Base-by-base conservation (phyloP, 2,329 filamentous ascomycete species). In the Furcasterigmium furcatum region DNA sequence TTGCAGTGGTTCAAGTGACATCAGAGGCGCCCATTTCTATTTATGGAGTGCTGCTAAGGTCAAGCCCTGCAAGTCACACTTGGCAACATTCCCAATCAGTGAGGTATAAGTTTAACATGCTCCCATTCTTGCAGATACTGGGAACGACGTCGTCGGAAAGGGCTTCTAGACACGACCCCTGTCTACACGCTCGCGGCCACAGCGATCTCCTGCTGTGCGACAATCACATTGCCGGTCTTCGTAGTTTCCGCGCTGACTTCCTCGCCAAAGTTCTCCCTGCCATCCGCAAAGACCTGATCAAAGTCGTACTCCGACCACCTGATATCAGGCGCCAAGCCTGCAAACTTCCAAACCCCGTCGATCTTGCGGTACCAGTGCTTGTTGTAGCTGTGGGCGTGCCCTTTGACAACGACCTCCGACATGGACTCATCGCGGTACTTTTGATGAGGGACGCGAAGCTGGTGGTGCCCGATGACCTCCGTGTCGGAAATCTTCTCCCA, bases 371-470 rank as follows among this genome's bases (percentile, higher is more conserved):
- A 83, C 64, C 72, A 79, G 61, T 80, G 76, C 47, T 71, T 73
- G 58, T 79, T 79, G 54, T 72, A 73, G 46, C 72, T 73, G 65
- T 84, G 79, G 14, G 73, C 76, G 56, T 84, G 80, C 48, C 80
- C 80, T 65, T 82, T 82, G 58, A 79, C 68, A 45, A 68, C 68
- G 30, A 83, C 76, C 20, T 66, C 60, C 41, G 62, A 54, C 46
- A 74, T 56, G 27, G 62, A 69, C n/a, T 59, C 65, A 53, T 79
- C 76, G 3, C 70, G 75, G 64, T 82, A 84, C 42, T 77, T 70
- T 65, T 84, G 79, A 57, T 84, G 80, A 3, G 80, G 78, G 27
- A 81, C 80, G 35, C 80, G 77, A 41, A 83, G 64, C 65, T 83
- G 80, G 62, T 82, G 78, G 57, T 76, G 71, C n/a, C 79, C 80